Evolutionary conservation across 495 filamentous ascomycete species (phyloP).

Genomic region (Penicillium ochrochloron): DNA sequence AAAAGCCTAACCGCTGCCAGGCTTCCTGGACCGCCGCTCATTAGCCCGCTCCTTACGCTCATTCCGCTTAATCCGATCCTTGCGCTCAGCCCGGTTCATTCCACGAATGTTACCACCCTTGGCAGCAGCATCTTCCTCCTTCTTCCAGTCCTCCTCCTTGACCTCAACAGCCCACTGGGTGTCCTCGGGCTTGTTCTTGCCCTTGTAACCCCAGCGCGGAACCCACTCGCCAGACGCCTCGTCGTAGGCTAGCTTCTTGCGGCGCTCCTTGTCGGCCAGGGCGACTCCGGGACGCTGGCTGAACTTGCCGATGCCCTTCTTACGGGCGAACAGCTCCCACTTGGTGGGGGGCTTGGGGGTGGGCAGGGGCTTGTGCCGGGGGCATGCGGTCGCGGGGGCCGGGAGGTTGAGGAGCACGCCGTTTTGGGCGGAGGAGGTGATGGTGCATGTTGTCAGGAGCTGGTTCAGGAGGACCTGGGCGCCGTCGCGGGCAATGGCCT

Average conservation of each 20-base stretch:
- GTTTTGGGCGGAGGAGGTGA: slow-evolving; percentile 60
- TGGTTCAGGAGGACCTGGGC: slow-evolving; percentile 88
- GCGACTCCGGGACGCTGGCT: slow-evolving; percentile 47
- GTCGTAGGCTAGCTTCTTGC: slow-evolving; percentile 82
- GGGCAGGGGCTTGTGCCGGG: slow-evolving; percentile 90
- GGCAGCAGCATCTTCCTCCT: slow-evolving; percentile 61
- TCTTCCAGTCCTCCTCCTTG: slow-evolving; percentile 71
- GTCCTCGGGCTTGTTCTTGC: slow-evolving; percentile 80
- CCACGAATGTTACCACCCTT: slow-evolving; percentile 65
- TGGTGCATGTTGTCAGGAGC: slow-evolving; percentile 82
- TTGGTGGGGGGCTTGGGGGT: slow-evolving; percentile 79
- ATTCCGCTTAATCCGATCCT: slow-evolving; percentile 67
- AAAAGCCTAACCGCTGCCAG: slow-evolving; percentile 26
- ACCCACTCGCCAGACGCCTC: slow-evolving; percentile 87
- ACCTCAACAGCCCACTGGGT: slow-evolving; percentile 90
- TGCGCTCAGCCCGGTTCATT: slow-evolving; percentile 64
- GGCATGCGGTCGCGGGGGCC: slow-evolving; percentile 65
- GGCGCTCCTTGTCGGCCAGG: slow-evolving; percentile 60
- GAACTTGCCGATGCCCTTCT: slow-evolving; percentile 82
- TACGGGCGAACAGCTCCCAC: slow-evolving; percentile 93
- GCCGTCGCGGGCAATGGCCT: slow-evolving; percentile 76
- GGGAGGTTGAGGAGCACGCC: slow-evolving; percentile 82
- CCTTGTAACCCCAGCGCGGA: slow-evolving; percentile 93
- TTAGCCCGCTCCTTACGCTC: slow-evolving; percentile 74
- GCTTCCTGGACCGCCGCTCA: slow-evolving; percentile 57